Evolutionary conservation across 2,329 filamentous ascomycete genomes (phyloP), one percentile per base, ranked within the genome.

Genomic region (Passalora sequoiae): DNA sequence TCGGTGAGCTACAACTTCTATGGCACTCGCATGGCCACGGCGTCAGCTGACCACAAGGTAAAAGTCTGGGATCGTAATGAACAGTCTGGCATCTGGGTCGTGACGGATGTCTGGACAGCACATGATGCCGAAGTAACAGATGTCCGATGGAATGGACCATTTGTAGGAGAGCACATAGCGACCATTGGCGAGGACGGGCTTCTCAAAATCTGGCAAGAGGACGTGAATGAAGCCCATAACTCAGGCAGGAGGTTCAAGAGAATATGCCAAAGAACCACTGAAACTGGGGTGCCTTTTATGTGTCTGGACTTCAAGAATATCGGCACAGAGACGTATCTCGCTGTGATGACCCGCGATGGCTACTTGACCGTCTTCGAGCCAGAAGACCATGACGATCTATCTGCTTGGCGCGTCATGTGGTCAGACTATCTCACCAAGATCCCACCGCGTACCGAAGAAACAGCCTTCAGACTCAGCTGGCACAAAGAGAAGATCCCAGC

Each of bases 131-230:
- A 96, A 67, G 84, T 97, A 50, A 74, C 89, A 48, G 88, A 95
- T 75, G 81, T 94, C 42, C 87, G 92, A 74, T 97, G 91, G 89
- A 86, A 94, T 44, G 87, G 89, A 1, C 86, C 89, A 0, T 91
- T 86, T 51, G 82, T 92, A 47, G 92, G 92, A 55, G 88, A 92
- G 61, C 79, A 94, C 57, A 73, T 97, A 55, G 89, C 84, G 44
- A 94, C 86, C 41, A 84, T 96, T 47, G 88, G 86, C 50, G 85
- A 91, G 59, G 91, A 96, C 59, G 87, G 91, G 59, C 83, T 83
- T 64, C 88, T 94, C 71, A 87, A 89, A 63, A 75, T 97, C 53
- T 97, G 91, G 91, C 83, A 86, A 48, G 91, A 96, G 69, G 88
- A 96, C 66, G 81, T 85, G 12, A 84, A 83, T 1, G 84, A 92